Conservation (phyloP, 1,139 yeast species). For the Debaryomyces coudertii region DNA sequence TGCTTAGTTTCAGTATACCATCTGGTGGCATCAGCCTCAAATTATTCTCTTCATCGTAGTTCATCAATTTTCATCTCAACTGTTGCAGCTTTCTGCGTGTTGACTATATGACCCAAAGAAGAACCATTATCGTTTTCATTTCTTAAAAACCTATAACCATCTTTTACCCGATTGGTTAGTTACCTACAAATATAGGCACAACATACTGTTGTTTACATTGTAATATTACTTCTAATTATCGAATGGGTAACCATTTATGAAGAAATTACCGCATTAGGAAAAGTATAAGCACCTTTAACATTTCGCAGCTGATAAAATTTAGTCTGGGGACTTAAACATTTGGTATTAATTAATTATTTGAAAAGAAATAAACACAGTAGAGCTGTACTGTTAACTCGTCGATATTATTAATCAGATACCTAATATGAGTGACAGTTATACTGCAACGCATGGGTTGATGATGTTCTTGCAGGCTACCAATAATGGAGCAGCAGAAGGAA, state of each 20-base stretch:
- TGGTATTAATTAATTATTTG: background rate
- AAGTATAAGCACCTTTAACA: slow-evolving; percentile 1
- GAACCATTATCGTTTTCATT: background rate
- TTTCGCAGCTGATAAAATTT: slow-evolving; percentile 4
- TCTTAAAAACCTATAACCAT: background rate
- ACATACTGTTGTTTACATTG: background rate
- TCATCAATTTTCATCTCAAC: too few species aligned
- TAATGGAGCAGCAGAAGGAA: slow-evolving; percentile 53
- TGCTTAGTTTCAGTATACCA: background rate
- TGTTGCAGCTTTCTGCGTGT: background rate
- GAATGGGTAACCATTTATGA: background rate
- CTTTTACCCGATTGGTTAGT: background rate
- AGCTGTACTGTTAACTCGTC: background rate
- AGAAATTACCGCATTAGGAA: slow-evolving; percentile 6
- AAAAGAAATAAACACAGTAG: background rate
- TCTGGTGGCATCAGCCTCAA: background rate
- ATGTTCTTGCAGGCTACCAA: slow-evolving; percentile 31
- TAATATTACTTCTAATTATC: background rate
- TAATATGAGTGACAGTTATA: slow-evolving; percentile 12
- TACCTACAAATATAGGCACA: background rate
- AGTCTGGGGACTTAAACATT: background rate
- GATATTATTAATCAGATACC: background rate
- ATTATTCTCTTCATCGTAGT: too few species aligned
- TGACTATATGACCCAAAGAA: background rate
- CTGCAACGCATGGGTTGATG: slow-evolving; percentile 38